phyloP scores from a whole-genome alignment of 768 basidiomycete genomes.

The Holtermanniella nyarrowii region DNA sequence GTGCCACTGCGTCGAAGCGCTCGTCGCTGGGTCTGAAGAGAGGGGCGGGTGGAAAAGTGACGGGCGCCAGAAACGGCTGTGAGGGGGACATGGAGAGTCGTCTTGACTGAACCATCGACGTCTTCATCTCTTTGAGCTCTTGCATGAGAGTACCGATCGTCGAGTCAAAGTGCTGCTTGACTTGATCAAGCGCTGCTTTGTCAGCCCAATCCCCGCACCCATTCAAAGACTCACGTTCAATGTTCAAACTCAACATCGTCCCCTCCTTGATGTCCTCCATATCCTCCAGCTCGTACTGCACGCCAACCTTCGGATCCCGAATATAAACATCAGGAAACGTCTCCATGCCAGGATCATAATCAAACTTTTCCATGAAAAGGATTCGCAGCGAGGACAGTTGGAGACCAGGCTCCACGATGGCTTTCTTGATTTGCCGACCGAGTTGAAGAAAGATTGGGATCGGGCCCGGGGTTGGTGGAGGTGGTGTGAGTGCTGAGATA shows the following conservation, averaged over 20 bases:
- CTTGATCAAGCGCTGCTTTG: constrained; percentile 78
- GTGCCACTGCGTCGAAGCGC: constrained; percentile 62
- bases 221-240: constrained; percentile 69
- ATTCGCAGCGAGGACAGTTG: constrained; percentile 68
- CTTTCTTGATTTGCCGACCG: constrained; percentile 83
- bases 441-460: constrained; percentile 79
- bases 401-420: constrained; percentile 53
- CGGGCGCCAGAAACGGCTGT: constrained; percentile 24
- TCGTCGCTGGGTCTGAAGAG: constrained; percentile 61
- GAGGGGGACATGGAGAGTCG: constrained; percentile 47
- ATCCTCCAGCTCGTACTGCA: constrained; percentile 93
- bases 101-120: constrained; percentile 50
- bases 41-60: constrained; percentile 49
- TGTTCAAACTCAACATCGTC: constrained; percentile 79
- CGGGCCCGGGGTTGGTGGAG: constrained; percentile 15
- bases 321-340: constrained; percentile 95
- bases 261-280: constrained; percentile 83
- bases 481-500: background rate
- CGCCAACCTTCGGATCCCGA: constrained; percentile 78
- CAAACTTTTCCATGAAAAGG: constrained; percentile 88
- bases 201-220: background rate
- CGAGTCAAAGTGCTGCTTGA: constrained; percentile 92
- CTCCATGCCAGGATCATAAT: constrained; percentile 82
- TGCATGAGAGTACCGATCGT: constrained; percentile 76
- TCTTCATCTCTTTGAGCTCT: constrained; percentile 80